These are phyloP conservation scores for Penicillium daleae DNA, from an alignment of 495 filamentous ascomycete genomes.

Conservation along the genomic window DNA sequence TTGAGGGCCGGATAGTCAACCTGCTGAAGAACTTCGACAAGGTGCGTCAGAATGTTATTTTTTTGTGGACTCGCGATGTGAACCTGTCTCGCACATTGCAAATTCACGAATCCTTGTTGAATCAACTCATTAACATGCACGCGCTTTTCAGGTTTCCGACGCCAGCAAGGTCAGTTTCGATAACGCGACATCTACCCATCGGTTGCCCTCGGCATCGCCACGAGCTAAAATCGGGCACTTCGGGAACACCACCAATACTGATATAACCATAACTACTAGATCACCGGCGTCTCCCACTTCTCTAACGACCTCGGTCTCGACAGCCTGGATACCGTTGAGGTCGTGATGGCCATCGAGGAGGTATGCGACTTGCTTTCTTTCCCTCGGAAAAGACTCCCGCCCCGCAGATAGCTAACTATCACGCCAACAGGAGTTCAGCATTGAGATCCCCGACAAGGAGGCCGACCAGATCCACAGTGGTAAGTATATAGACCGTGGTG, in stretches of 20 bases:
- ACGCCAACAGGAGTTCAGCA: conserved; percentile 87
- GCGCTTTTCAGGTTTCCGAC: conserved; percentile 65
- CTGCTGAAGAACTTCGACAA: conserved; percentile 96
- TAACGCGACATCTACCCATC: conserved; percentile 14
- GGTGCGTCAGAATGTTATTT: conserved; percentile 57
- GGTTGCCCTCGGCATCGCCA: conserved; percentile 13
- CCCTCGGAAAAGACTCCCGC: conserved; percentile 19
- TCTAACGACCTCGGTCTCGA: conserved; percentile 94
- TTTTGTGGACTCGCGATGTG: conserved; percentile 1
- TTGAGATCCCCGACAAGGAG: conserved; percentile 99
- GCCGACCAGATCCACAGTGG: conserved; percentile 95
- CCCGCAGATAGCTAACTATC: conserved; percentile 28
- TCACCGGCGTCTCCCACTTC: conserved; percentile 83
- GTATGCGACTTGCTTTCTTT: conserved; percentile 53
- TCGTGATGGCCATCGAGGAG: conserved; percentile 99
- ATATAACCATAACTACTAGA: conserved; percentile 52
- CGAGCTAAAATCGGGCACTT: conserved; percentile 6
- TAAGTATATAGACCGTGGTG: conserved; percentile 54
- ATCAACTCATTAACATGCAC: conserved; percentile 12
- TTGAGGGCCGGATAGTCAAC: conserved; percentile 90
- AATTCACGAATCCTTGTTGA: neutral
- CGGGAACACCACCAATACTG: conserved; percentile 4
- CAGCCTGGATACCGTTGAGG: conserved; percentile 96
- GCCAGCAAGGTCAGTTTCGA: conserved; percentile 66
- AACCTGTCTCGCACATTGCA: neutral